Conservation (phyloP, 1,139 yeast species). For the Candida sp. region DNA sequence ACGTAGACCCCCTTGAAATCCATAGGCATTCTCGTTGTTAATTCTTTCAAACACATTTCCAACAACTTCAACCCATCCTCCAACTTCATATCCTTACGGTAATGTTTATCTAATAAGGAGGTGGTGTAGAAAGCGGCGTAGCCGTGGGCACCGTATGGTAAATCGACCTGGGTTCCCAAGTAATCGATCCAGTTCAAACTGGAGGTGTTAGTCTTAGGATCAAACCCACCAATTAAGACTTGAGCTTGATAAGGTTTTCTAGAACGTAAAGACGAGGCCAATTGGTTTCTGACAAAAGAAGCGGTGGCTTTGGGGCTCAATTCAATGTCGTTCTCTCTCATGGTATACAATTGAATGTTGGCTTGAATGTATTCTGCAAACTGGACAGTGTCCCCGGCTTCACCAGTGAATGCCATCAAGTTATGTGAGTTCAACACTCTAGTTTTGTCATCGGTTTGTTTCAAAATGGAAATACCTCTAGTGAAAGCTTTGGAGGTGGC, state of each 20-base stretch:
- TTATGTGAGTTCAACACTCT: slow-evolving; percentile 71
- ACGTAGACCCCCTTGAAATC: slow-evolving; percentile 90
- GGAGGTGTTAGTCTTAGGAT: slow-evolving; percentile 59
- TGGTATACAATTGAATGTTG: slow-evolving; percentile 81
- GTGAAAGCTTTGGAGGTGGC: slow-evolving; percentile 95
- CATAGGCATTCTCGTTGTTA: slow-evolving; percentile 87
- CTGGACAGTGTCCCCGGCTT: slow-evolving; percentile 96
- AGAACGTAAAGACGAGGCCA: slow-evolving; percentile 85
- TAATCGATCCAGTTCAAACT: slow-evolving; percentile 89
- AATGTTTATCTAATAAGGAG: slow-evolving; percentile 89
- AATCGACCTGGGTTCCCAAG: slow-evolving; percentile 84
- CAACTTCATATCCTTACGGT: slow-evolving; percentile 69
- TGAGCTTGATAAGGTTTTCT: slow-evolving; percentile 93
- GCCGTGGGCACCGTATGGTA: slow-evolving; percentile 84
- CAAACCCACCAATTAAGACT: slow-evolving; percentile 83
- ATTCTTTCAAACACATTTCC: slow-evolving; percentile 71
- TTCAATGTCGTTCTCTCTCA: slow-evolving; percentile 78
- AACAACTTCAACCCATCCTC: slow-evolving; percentile 81
- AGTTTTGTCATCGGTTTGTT: slow-evolving; percentile 87
- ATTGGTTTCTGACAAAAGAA: slow-evolving; percentile 80
- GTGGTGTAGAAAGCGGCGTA: slow-evolving; percentile 94
- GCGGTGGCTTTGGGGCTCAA: slow-evolving; percentile 84
- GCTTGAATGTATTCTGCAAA: slow-evolving; percentile 95
- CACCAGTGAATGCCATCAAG: slow-evolving; percentile 90
- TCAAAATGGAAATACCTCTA: slow-evolving; percentile 88